These are phyloP conservation scores for Neopestalotiopsis sp. DNA, from an alignment of 2,329 filamentous ascomycete species.

Conservation along the genomic window DNA sequence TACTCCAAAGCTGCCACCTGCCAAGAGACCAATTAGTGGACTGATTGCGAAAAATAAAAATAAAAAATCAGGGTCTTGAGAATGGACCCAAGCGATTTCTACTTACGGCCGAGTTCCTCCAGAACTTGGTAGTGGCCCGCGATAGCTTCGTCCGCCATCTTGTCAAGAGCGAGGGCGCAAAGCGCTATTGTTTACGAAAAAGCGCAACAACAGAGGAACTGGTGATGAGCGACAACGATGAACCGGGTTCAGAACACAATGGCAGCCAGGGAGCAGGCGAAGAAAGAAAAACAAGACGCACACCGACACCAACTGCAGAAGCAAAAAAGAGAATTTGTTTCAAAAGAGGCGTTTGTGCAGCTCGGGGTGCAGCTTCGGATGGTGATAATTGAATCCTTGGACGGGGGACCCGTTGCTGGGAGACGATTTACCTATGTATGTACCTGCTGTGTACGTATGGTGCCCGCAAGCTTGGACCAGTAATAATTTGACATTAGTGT, in stretches of 20 bases:
- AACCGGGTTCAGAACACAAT: constrained; percentile 19
- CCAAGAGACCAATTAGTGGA: constrained; percentile 15
- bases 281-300: constrained; percentile 19
- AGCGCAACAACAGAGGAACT: constrained; percentile 12
- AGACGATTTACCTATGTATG: background rate
- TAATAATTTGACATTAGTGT: constrained; percentile 6
- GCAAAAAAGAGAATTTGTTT: constrained; percentile 13
- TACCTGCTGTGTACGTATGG: background rate
- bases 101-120: constrained; percentile 93
- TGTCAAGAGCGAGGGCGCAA: constrained; percentile 26
- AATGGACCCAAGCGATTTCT: background rate
- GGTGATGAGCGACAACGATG: constrained; percentile 21
- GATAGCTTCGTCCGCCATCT: constrained; percentile 68
- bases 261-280: constrained; percentile 23
- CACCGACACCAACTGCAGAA: background rate
- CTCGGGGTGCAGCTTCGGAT: constrained; percentile 3
- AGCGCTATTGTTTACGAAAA: constrained; percentile 6
- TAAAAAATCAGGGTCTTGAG: background rate
- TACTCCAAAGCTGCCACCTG: constrained; percentile 92
- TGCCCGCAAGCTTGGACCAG: constrained; percentile 15
- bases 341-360: constrained; percentile 12
- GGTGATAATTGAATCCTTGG: constrained; percentile 7
- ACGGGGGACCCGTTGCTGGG: constrained; percentile 12
- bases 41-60: constrained; percentile 5
- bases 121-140: constrained; percentile 91